Evolutionary conservation across 2,329 filamentous ascomycete genomes (phyloP), one percentile per base, ranked within the genome.

Genomic region (Plenodomus biglobosus): DNA sequence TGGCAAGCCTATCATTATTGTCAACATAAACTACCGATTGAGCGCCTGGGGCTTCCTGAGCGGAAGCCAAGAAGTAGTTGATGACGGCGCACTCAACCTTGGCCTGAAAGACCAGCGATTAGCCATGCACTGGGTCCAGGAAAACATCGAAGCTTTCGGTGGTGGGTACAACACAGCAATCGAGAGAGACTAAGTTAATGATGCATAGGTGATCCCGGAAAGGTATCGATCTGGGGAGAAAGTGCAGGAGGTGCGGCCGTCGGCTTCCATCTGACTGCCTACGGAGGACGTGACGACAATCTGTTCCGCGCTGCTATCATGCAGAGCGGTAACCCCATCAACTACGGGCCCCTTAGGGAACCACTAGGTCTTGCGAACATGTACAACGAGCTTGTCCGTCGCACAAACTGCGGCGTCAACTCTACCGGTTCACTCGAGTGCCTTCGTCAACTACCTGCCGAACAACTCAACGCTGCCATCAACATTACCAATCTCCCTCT

Each of bases 11-110:
- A 70, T 81, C 17, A 74, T 83, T 30, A 70, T 56, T 1, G 70
- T 75, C 3, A 70, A 47, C 46, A 65, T 75, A 40, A 73, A 74
- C 55, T 84, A 82, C 68, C 78, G 86, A 11, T 74, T 88, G 34
- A 61, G 59, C 46, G 57, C 62, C 16, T 78, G 90, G 59, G 88
- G 88, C 0, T 91, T 92, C 64, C 68, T 88, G 19, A 77, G 80
- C 20, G 64, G 65, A 35, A 64, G 61, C 17, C 52, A 69, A 38
- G 66, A 70, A 42, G 50, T 69, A 20, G 43, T 53, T 7, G 50
- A 65, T n/a, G 55, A 48, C 11, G 84, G 82, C 13, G 71, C 76
- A 46, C 68, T 77, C 52, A 72, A 77, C 35, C 56, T 77, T n/a
- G 76, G 75, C 15, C 62, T 78, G 1, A 63, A 69, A 22, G 76